Evolutionary conservation across 768 basidiomycete genomes (phyloP), one percentile per base, ranked within the genome.

Genomic region (Boletus insuetus): DNA sequence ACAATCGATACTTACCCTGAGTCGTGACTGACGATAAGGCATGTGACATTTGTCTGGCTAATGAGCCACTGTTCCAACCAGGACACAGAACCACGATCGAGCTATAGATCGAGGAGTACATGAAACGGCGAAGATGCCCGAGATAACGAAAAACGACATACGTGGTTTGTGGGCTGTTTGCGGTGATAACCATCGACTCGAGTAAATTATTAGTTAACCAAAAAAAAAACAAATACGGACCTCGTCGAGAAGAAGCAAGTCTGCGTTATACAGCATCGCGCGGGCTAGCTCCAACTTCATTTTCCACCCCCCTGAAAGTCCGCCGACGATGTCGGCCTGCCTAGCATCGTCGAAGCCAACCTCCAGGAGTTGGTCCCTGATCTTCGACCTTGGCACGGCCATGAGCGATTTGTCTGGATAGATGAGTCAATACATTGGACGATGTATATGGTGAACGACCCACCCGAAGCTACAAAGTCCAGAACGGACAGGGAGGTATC

Each of bases 301-400:
- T 78, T 98, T 98, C 95, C 95, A 98, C 41, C 96, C 95, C 65
- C 96, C 96, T 14, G 94, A 97, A 57, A 98, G 77, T 40, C 91
- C 87, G 46, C 89, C 93, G 56, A 98, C 94, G 49, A 82, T 75
- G 63, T 96, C 91, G 39, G 81, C 74, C 74, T 98, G 95, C 55
- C 91, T 82, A 45, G 77, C 80, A 62, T 90, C 91, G 65, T 94
- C 89, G 69, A 98, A 98, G 48, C 96, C 96, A 49, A 98, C 94
- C 64, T 90, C 92, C 12, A 79, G 59, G 7, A 98, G 82, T 69
- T 94, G 91, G 22, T 81, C 82, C 53, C 84, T 79, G 64, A 98
- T 90, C 74, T 87, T 86, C 38, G 81, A 75, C 43, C 83, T 80
- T n/a, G 84, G 73, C 39, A 89, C 75, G 59, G 76, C 68, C 43